Base-by-base conservation (phyloP, 2,329 filamentous ascomycete genomes). In the Aspergillus sp. region DNA sequence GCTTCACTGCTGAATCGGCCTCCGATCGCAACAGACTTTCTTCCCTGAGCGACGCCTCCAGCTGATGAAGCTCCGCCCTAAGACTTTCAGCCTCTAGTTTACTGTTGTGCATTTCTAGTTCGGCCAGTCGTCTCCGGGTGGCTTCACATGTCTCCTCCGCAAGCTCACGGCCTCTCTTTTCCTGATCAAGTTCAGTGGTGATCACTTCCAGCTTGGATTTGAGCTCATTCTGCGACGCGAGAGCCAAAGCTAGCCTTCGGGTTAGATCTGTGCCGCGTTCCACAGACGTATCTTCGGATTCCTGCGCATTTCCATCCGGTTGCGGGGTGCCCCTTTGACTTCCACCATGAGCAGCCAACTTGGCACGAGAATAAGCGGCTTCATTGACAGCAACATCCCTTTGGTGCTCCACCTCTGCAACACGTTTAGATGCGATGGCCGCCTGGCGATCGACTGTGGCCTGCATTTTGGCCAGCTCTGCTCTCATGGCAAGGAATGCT, bases 351-450 rank as follows among this genome's bases (percentile, higher is more conserved):
- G 92, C 93, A 30, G 93, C 93, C 55, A 97, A 81, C 73, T 92
- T 97, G 2, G 96, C 92, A 73, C 96, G 97, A 36, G 93, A 91
- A 76, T 98, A 98, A 0, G 95, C 90, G 1, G 95, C 95, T 78
- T 99, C 96, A 69, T 89, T 91, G 57, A 99, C 89, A n/a, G 95
- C 95, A 43, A 90, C 88, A 76, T 99, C 95, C 54, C 96, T 86
- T 79, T 99, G 95, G 73, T 91, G 93, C 74, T 99, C 95, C 1
- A 96, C 90, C 73, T 97, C 93, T 1, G 94, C 93, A 63, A 99
- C 93, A 63, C 94, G 88, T 74, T 90, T 93, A 0, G 93, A 92
- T 8, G 95, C 93, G 58, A 91, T 81, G 7, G 91, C 83, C 12
- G 92, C 91, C 78, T 98, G 95, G 67, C 91, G 88, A 68, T 97